phyloP scores from a whole-genome alignment of 2,329 filamentous ascomycete genomes.

The Colletotrichum cereale region DNA sequence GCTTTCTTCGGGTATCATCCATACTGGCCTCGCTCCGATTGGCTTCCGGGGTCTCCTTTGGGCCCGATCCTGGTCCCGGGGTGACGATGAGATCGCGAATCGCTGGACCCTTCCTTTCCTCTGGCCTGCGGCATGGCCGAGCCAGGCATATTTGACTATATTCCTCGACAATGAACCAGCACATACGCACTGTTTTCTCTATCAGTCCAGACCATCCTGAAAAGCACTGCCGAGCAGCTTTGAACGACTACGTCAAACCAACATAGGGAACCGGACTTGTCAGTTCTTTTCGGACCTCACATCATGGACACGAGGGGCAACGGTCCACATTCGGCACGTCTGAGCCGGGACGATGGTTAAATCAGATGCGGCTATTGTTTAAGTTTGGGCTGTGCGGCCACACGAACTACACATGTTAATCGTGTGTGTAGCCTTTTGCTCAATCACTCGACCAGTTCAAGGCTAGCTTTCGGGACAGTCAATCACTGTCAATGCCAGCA shows the following conservation, averaged over 20 bases:
- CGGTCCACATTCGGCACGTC: background rate
- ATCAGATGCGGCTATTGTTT: background rate
- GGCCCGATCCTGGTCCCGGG: background rate
- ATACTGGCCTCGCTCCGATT: slow-evolving; percentile 11
- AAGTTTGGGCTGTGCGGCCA: too few relatives aligned
- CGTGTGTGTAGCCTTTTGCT: background rate
- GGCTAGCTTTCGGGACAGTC: background rate
- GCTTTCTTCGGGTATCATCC: slow-evolving; percentile 19
- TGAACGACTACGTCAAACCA: background rate
- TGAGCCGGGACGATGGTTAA: background rate
- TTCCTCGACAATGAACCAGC: background rate
- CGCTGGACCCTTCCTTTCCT: background rate
- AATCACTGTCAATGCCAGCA: background rate
- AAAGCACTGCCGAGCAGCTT: background rate
- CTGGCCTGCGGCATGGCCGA: background rate
- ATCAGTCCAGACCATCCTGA: background rate
- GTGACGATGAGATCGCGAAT: slow-evolving; percentile 6
- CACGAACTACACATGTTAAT: background rate
- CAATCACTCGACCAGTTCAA: background rate
- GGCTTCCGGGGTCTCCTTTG: background rate
- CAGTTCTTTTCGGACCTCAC: background rate
- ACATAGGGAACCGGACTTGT: background rate
- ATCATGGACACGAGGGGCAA: background rate
- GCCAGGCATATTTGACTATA: background rate
- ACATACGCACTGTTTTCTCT: background rate